Evolutionary conservation across 2,329 filamentous ascomycete genomes (phyloP).

Genomic region (Fusarium pseudocircinatum): DNA sequence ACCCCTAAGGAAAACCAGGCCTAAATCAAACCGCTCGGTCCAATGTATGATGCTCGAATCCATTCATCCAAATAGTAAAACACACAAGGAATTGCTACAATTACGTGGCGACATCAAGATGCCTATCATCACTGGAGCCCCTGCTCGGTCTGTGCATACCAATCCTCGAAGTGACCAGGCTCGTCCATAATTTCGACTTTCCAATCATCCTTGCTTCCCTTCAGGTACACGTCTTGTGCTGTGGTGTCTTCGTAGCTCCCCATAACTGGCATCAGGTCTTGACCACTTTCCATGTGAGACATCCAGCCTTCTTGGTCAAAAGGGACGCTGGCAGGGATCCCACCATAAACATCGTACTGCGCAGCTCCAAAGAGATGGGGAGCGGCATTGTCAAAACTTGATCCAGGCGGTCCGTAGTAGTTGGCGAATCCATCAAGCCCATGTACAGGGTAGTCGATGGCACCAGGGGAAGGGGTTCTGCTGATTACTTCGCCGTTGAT

Average conservation of each 20-base stretch:
- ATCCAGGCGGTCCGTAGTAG: slow-evolving; percentile 16
- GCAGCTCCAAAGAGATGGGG: slow-evolving; percentile 12
- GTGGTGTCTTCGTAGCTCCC: slow-evolving; percentile 17
- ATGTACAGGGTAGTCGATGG: slow-evolving; percentile 24
- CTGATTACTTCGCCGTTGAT: slow-evolving; percentile 17
- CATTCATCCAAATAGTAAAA: background rate
- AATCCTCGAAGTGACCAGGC: slow-evolving; percentile 45
- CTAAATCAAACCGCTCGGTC: slow-evolving; percentile 27
- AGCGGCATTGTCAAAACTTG: slow-evolving; percentile 7
- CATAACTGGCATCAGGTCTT: slow-evolving; percentile 17
- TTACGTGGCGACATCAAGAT: background rate
- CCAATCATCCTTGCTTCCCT: slow-evolving; percentile 49
- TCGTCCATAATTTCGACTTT: slow-evolving; percentile 48
- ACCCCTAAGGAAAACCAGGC: slow-evolving; percentile 9
- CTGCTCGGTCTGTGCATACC: slow-evolving; percentile 46
- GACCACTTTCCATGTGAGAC: slow-evolving; percentile 4
- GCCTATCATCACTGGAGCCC: slow-evolving; percentile 18
- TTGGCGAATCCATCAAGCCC: slow-evolving; percentile 19
- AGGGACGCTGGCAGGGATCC: slow-evolving; percentile 8
- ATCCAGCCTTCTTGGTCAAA: slow-evolving; percentile 28
- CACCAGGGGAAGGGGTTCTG: slow-evolving; percentile 35
- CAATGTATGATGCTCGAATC: slow-evolving; percentile 13
- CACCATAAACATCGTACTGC: slow-evolving; percentile 21
- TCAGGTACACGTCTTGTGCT: slow-evolving; percentile 45
- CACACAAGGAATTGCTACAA: slow-evolving; percentile 12